Evolutionary conservation across 108 stramenopile species (phyloP), one percentile per base, ranked within the genome.

Genomic region (Discostella stelligeroides): DNA sequence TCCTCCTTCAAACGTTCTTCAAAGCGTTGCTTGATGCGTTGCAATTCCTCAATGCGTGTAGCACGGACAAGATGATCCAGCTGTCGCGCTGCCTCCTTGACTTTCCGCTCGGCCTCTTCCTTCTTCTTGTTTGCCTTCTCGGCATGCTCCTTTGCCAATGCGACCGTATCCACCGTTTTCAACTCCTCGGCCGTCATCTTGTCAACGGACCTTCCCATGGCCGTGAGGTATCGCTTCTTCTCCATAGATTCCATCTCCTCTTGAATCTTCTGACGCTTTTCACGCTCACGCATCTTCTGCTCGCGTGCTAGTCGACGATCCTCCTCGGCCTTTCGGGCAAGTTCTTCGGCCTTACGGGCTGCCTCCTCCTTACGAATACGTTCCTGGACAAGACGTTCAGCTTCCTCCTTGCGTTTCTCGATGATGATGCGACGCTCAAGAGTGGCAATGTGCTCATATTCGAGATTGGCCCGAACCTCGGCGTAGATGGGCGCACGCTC

Each of bases 11-110:
- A 65, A 62, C 84, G 85, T 34, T 84, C 72, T 63, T 91, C 91
- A 77, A 92, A 87, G 42, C 72, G 72, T 40, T 85, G 80, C 78
- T 90, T 90, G 72, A 97, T 89, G 47, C 91, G 63, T 34, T 92
- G 92, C 48, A 92, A 80, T 73, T 97, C 97, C 75, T 98, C 97
- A 48, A 97, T 94, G 30, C 97, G 92, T 15, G 96, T 81, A n/a
- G 98, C 97, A 29, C 97, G 92, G 39, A 90, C 89, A 63, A 94
- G 66, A 69, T 97, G 95, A 83, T 97, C 98, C 24, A 97, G 71
- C 11, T 84, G 75, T 72, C 94, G 92, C 14, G 93, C 92, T 54
- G 85, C 82, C 51, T 97, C 94, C 51, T 83, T 82, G 5, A 87
- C 77, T 68, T 92, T 95, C 43, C 95, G 85, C 70, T 95, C 92